Conservation (phyloP, 2,329 filamentous ascomycete genomes). For the Bipolaris gigantea region DNA sequence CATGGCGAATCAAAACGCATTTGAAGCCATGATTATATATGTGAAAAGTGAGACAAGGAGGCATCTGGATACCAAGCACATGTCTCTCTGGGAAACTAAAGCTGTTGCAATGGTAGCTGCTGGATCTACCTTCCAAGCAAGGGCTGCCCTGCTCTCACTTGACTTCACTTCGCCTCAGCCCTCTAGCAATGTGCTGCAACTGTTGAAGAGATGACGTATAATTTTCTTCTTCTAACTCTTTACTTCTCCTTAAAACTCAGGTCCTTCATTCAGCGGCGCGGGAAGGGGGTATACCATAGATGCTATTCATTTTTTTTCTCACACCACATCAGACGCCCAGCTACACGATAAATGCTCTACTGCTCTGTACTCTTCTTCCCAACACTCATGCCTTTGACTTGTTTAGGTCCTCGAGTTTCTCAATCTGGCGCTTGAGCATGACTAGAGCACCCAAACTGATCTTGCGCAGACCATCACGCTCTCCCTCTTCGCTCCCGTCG, state of each 20-base stretch:
- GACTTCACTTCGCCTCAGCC: background rate
- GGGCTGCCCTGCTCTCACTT: background rate
- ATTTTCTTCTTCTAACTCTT: background rate
- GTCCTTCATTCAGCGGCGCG: background rate
- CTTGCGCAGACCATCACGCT: constrained; percentile 50
- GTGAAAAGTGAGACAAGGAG: too few relatives aligned
- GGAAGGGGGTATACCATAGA: background rate
- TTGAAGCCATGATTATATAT: too few relatives aligned
- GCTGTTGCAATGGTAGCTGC: background rate
- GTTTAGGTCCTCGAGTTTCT: constrained; percentile 39
- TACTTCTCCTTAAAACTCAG: background rate
- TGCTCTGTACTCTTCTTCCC: background rate
- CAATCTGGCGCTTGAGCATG: constrained; percentile 46
- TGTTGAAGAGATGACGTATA: background rate
- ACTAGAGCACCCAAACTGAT: constrained; percentile 54
- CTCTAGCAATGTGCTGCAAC: background rate
- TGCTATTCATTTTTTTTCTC: background rate
- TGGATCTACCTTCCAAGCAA: background rate
- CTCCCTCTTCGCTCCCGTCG: constrained; percentile 24
- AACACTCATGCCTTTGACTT: background rate
- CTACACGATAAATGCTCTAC: too few relatives aligned
- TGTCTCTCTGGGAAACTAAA: constrained; percentile 30
- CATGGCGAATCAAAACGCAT: too few relatives aligned
- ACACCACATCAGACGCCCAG: too few relatives aligned
- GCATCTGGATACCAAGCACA: constrained; percentile 33